Evolutionary conservation across 495 filamentous ascomycete species (phyloP), one percentile per base, ranked within the genome.

Genomic region (Annulohypoxylon moriforme): DNA sequence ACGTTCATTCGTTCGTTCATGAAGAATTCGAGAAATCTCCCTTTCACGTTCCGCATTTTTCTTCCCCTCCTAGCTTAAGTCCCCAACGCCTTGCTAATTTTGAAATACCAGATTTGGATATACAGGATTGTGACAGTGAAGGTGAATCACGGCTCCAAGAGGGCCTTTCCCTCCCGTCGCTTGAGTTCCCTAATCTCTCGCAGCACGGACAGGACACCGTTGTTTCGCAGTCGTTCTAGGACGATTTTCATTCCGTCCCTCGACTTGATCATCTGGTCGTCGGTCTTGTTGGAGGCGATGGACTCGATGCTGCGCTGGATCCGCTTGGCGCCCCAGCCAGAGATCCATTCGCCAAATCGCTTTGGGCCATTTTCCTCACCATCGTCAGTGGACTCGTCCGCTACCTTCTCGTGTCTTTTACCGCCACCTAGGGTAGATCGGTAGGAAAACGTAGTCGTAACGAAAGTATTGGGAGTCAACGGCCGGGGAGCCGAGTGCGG

Each of bases 171-270:
- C 56, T 96, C 93, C 72, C 85, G 81, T 61, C 91, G 85, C 89
- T 95, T 92, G 27, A 92, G 92, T 77, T 97, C 95, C 44, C 96
- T 80, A 22, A 92, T 92, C 78, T 97, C 95, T 36, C 96, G 80
- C 16, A 98, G 91, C 18, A 88, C 93, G 25, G 94, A 91, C 40
- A 98, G 88, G 10, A 97, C 92, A 11, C 94, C 93, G 59, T 84
- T 85, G 69, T 85, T 83, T 60, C 96, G 88, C 69, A 98, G 77
- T 36, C 96, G 87, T 79, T 96, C 93, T 24, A 99, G 84, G 14
- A 99, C 95, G 46, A 98, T 89, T 61, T 91, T 92, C 96, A 99
- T 98, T 16, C 96, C 96, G 76, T 98, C 90, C 72, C 94, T 93
- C 77, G 92, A 94, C 76, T 94, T 96, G 60, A 91, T 84, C 60